Evolutionary conservation across 1,284 basidiomycete genomes (phyloP).

Genomic region (Earliella scabrosa): DNA sequence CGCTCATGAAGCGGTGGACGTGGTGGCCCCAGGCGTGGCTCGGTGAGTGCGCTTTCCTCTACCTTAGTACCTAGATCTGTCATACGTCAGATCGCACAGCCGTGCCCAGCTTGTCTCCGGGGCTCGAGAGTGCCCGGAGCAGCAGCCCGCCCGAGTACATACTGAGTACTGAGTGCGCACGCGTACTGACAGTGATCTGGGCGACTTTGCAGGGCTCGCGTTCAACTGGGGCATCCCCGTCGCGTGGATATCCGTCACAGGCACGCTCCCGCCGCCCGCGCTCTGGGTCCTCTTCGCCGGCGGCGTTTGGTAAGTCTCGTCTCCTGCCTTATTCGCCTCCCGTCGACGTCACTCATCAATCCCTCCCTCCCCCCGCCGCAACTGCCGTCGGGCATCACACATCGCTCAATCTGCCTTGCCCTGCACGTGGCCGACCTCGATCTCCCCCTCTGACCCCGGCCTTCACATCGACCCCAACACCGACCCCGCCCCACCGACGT

Average conservation of each 20-base stretch:
- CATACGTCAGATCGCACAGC: too few species aligned
- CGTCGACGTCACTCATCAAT: too few species aligned
- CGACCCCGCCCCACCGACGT: conserved; percentile 32
- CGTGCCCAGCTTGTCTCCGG: too few species aligned
- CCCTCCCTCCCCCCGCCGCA: too few species aligned
- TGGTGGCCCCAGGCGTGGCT: conserved; percentile 77
- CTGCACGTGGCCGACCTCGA: too few species aligned
- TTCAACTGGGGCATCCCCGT: conserved; percentile 31
- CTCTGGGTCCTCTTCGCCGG: conserved; percentile 47
- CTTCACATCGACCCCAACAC: background rate
- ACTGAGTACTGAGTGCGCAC: too few species aligned
- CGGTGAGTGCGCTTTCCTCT: conserved; percentile 34
- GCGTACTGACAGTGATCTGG: background rate
- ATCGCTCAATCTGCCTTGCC: too few species aligned
- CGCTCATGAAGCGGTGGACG: conserved; percentile 64
- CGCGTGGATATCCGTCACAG: conserved; percentile 24
- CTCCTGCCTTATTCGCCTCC: conserved; percentile 21
- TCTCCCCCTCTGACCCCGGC: background rate
- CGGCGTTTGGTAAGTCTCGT: conserved; percentile 38
- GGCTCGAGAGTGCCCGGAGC: too few species aligned
- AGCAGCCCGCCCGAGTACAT: too few species aligned
- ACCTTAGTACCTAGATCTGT: too few species aligned
- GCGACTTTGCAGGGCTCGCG: conserved; percentile 20
- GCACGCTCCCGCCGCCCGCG: conserved; percentile 41
- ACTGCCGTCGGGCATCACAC: too few species aligned